Evolutionary conservation across 345 rosid species (phyloP).

Genomic region (Eutrema japonicum): DNA sequence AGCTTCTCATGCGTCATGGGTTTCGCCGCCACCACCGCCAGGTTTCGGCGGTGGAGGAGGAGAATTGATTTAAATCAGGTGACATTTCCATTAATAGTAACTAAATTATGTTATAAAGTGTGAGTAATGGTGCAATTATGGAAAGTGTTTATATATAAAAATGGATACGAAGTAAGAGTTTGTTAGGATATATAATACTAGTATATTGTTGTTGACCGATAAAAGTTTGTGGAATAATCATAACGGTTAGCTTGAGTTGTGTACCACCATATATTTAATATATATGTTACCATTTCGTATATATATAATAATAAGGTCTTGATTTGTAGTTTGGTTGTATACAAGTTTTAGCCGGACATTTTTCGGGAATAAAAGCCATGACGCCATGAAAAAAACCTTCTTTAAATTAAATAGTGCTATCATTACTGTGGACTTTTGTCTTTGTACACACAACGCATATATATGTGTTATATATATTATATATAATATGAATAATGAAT

Average conservation of each 20-base stretch:
- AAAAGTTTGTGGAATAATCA: conserved; percentile 63
- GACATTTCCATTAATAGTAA: conserved; percentile 30
- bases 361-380: conserved; percentile 57
- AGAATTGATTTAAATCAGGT: conserved; percentile 45
- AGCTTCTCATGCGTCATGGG: conserved; percentile 36
- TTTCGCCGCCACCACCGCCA: conserved; percentile 30
- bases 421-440: conserved; percentile 43
- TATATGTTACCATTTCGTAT: conserved; percentile 25
- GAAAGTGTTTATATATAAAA: conserved; percentile 30
- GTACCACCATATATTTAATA: conserved; percentile 50
- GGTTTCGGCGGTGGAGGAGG: conserved; percentile 35
- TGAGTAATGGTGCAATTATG: conserved; percentile 38
- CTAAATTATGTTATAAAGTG: conserved; percentile 29
- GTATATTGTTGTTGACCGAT: conserved; percentile 62
- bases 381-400: conserved; percentile 39
- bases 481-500: conserved; percentile 5
- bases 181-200: conserved; percentile 56
- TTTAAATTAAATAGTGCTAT: conserved; percentile 43
- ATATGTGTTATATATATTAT: neutral
- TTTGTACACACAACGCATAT: conserved; percentile 35
- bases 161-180: conserved; percentile 45
- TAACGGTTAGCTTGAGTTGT: conserved; percentile 69
- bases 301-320: conserved; percentile 35
- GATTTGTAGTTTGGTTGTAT: conserved; percentile 60
- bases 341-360: conserved; percentile 68